Evolutionary conservation across 139 green algal genomes (phyloP).

Genomic region (Picochlorum sp.): DNA sequence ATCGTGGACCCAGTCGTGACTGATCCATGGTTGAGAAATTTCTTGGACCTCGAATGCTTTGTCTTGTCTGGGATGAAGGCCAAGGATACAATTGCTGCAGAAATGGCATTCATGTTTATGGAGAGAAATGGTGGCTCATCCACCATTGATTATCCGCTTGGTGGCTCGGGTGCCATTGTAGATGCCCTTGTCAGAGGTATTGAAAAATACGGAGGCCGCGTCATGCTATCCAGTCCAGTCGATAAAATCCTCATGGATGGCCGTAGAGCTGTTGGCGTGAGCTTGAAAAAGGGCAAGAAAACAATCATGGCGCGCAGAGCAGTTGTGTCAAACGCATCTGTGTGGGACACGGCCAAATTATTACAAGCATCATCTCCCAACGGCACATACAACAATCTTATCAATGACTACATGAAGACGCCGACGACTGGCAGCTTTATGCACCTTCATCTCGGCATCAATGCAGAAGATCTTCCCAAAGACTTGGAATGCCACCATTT

Average conservation of each 20-base stretch:
- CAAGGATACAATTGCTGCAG: constrained; percentile 85
- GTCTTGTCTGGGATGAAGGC: constrained; percentile 81
- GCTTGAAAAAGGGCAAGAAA: not conserved
- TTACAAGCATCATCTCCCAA: constrained; percentile 41
- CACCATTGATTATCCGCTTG: constrained; percentile 81
- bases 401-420: constrained; percentile 2
- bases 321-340: constrained; percentile 78
- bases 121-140: constrained; percentile 52
- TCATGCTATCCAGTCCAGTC: constrained; percentile 74
- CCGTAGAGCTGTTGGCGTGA: constrained; percentile 45
- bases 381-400: constrained; percentile 31
- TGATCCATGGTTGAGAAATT: constrained; percentile 83
- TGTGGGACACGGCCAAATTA: constrained; percentile 83
- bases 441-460: constrained; percentile 84
- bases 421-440: constrained; percentile 64
- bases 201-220: constrained; percentile 71
- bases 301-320: constrained; percentile 38
- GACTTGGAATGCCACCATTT: constrained; percentile 79
- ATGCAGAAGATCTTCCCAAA: constrained; percentile 51
- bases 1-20: constrained; percentile 45
- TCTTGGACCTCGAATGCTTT: constrained; percentile 91
- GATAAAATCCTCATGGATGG: constrained; percentile 65
- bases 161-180: constrained; percentile 75
- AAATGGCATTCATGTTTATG: constrained; percentile 84
- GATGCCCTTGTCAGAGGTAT: constrained; percentile 77